phyloP scores from a whole-genome alignment of 495 filamentous ascomycete species.

The Astrocystis sublimbata region DNA sequence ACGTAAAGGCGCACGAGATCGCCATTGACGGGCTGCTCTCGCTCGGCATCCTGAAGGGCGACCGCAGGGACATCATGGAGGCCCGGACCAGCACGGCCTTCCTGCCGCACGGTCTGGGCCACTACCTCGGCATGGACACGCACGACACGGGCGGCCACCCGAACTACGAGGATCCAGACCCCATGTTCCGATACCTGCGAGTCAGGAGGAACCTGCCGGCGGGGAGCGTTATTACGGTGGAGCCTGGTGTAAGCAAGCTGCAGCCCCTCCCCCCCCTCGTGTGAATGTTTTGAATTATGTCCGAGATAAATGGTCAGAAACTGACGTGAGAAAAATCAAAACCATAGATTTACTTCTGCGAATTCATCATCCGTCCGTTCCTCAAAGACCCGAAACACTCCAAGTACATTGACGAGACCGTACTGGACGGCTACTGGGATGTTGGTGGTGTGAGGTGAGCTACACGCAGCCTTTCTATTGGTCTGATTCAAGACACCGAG shows the following conservation, averaged over 20 bases:
- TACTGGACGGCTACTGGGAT: constrained; percentile 81
- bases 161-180: constrained; percentile 80
- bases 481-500: not conserved
- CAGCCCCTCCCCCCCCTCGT: not conserved
- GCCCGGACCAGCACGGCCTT: constrained; percentile 79
- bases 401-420: constrained; percentile 70
- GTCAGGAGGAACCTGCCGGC: constrained; percentile 75
- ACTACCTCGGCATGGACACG: constrained; percentile 93
- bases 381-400: constrained; percentile 66
- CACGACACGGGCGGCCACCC: constrained; percentile 89
- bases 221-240: constrained; percentile 82
- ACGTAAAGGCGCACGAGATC: constrained; percentile 73
- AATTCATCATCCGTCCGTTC: constrained; percentile 86
- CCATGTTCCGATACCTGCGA: constrained; percentile 82
- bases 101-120: constrained; percentile 88
- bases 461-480: not conserved
- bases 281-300: not conserved
- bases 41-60: constrained; percentile 72
- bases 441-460: constrained; percentile 77
- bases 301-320: not conserved
- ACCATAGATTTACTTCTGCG: constrained; percentile 83
- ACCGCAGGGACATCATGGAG: constrained; percentile 69
- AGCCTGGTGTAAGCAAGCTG: constrained; percentile 71
- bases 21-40: constrained; percentile 77
- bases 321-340: not conserved